These are phyloP conservation scores for Pleurotus giganteus DNA, from an alignment of 768 basidiomycete species.

Conservation along the genomic window DNA sequence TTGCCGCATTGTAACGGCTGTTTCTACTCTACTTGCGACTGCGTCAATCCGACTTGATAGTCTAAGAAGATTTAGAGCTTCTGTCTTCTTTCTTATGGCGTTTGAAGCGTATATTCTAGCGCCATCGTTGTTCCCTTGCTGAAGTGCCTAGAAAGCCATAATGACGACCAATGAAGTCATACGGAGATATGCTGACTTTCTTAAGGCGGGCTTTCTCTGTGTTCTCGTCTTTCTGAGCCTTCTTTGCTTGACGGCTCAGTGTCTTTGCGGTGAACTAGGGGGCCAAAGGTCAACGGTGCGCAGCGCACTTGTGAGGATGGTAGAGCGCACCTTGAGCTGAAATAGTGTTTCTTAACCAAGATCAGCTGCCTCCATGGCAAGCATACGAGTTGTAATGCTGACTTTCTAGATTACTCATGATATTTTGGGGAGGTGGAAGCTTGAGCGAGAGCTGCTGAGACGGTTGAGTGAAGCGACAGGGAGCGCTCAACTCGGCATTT, in stretches of 20 bases:
- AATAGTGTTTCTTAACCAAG: constrained; percentile 86
- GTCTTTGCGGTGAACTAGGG: constrained; percentile 96
- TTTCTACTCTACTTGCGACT: constrained; percentile 95
- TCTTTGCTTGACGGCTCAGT: constrained; percentile 91
- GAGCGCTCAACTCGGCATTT: too few relatives aligned
- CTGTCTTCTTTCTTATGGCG: constrained; percentile 97
- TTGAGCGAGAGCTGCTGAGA: constrained; percentile 13
- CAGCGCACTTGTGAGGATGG: constrained; percentile 9
- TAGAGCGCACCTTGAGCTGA: constrained; percentile 79
- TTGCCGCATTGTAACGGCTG: constrained; percentile 96
- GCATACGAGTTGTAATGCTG: constrained; percentile 29
- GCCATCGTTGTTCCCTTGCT: constrained; percentile 95
- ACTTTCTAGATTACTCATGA: constrained; percentile 90
- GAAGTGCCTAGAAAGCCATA: constrained; percentile 66
- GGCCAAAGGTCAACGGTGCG: constrained; percentile 17
- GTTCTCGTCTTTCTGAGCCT: constrained; percentile 94
- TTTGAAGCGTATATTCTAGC: constrained; percentile 98
- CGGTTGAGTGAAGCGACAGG: background rate
- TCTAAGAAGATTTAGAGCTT: constrained; percentile 86
- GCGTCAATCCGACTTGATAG: constrained; percentile 93
- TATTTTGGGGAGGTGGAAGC: constrained; percentile 15
- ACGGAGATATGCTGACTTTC: constrained; percentile 58
- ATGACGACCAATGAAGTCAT: background rate
- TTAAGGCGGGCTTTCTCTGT: constrained; percentile 87
- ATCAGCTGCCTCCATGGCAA: constrained; percentile 25